Evolutionary conservation across 1,284 basidiomycete genomes (phyloP).

Genomic region (Vanrija pseudolonga): DNA sequence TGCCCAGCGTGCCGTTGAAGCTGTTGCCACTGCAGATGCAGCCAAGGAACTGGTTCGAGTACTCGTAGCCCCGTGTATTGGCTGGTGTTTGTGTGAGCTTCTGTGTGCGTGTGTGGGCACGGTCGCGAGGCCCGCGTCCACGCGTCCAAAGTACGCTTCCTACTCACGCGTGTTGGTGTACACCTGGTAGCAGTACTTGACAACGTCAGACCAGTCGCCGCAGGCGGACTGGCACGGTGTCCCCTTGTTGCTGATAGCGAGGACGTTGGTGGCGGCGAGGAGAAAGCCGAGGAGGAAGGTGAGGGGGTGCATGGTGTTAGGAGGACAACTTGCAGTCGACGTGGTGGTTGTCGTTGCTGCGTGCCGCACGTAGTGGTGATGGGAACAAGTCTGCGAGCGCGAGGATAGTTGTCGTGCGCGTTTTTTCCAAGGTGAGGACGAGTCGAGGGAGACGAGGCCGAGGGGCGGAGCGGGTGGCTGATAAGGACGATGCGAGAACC

Average conservation of each 20-base stretch:
- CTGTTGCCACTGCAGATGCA: constrained; percentile 33
- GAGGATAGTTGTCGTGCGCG: too few relatives aligned
- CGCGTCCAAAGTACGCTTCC: too few relatives aligned
- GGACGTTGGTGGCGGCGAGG: background rate
- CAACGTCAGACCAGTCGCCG: constrained; percentile 11
- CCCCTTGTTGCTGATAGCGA: constrained; percentile 5
- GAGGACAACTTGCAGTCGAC: background rate
- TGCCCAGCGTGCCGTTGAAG: constrained; percentile 16
- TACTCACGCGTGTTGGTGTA: constrained; percentile 9
- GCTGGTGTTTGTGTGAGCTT: constrained; percentile 12
- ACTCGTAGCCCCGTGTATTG: constrained; percentile 19
- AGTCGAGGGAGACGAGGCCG: too few relatives aligned
- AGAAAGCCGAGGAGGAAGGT: background rate
- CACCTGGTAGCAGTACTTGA: constrained; percentile 7
- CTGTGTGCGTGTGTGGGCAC: background rate
- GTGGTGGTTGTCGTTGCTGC: background rate
- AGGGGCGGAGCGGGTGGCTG: too few relatives aligned
- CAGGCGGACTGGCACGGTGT: constrained; percentile 3
- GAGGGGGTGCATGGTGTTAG: background rate
- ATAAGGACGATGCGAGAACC: too few relatives aligned
- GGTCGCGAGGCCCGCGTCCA: background rate
- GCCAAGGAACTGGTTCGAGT: constrained; percentile 31
- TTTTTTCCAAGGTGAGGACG: too few relatives aligned
- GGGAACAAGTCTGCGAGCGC: too few relatives aligned
- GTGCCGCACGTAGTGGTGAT: too few relatives aligned